Evolutionary conservation across 225 moss, liverwort and hornwort genomes (phyloP).

Genomic region (Bryoerythrophyllum caledonicum): DNA sequence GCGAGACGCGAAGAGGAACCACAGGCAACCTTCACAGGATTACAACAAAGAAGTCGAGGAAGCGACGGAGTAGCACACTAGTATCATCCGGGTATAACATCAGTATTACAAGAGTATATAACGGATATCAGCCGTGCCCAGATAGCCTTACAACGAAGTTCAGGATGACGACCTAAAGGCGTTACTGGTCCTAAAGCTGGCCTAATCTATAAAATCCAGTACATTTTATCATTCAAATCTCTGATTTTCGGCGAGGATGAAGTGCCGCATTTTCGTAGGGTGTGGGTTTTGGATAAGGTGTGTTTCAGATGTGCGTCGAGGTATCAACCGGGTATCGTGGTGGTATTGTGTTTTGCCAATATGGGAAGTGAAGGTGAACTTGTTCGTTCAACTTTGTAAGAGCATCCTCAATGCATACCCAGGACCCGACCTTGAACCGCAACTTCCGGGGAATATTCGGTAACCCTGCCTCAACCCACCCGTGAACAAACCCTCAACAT

Average conservation of each 20-base stretch:
- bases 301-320: not conserved
- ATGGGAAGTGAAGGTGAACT: too few relatives aligned
- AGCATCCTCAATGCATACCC: too few relatives aligned
- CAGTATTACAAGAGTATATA: not conserved
- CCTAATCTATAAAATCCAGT: fast-evolving
- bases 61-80: not conserved
- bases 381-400: too few relatives aligned
- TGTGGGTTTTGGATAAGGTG: not conserved
- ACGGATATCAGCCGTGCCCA: not conserved
- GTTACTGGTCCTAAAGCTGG: not conserved
- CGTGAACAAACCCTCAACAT: too few relatives aligned
- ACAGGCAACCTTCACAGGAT: not conserved
- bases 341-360: too few relatives aligned
- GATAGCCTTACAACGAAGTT: not conserved
- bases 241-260: not conserved
- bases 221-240: not conserved
- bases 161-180: not conserved
- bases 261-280: not conserved
- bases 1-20: not conserved
- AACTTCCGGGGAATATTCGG: too few relatives aligned
- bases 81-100: not conserved
- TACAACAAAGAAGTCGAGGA: not conserved
- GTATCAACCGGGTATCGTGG: not conserved
- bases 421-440: too few relatives aligned
- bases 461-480: too few relatives aligned